Evolutionary conservation across 1,139 yeast species (phyloP).

Genomic region (Kodamaea alishanica): DNA sequence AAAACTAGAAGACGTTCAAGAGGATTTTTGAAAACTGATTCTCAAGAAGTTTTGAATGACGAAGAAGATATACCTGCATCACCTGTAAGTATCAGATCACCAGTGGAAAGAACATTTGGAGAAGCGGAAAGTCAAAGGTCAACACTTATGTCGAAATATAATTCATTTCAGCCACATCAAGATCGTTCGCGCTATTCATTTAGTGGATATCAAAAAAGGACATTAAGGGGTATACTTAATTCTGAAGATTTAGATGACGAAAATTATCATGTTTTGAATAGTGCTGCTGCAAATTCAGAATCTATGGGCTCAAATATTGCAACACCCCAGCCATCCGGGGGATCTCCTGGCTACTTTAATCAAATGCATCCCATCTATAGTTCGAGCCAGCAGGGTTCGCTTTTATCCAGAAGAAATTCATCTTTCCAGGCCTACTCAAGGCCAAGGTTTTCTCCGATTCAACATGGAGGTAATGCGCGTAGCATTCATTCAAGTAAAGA

Average conservation of each 20-base stretch:
- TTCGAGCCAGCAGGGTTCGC: slow-evolving; percentile 16
- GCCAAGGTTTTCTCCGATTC: slow-evolving; percentile 5
- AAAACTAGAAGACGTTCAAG: slow-evolving; percentile 6
- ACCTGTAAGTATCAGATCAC: slow-evolving; percentile 11
- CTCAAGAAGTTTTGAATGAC: slow-evolving; percentile 4
- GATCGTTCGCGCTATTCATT: not conserved
- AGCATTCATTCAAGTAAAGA: slow-evolving; percentile 1
- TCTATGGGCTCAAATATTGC: slow-evolving; percentile 8
- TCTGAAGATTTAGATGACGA: slow-evolving; percentile 37
- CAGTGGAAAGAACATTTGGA: slow-evolving; percentile 6
- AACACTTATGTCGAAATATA: slow-evolving; percentile 6
- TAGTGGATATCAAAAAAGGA: slow-evolving; percentile 5
- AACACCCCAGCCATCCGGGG: slow-evolving; percentile 5
- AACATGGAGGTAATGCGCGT: slow-evolving; percentile 3
- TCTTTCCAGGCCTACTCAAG: slow-evolving; percentile 8
- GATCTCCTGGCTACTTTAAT: slow-evolving; percentile 15
- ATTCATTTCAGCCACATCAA: slow-evolving; percentile 3
- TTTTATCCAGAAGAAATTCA: slow-evolving; percentile 24
- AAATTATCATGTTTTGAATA: slow-evolving; percentile 38
- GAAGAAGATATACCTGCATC: slow-evolving; percentile 3
- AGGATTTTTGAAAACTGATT: too few relatives aligned
- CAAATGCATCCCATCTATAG: slow-evolving; percentile 11
- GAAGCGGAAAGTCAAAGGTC: slow-evolving; percentile 3
- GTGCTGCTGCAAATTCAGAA: slow-evolving; percentile 18
- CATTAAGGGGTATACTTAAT: slow-evolving; percentile 2